Evolutionary conservation across 2,329 filamentous ascomycete genomes (phyloP).

Genomic region (Blumeriella jaapii): DNA sequence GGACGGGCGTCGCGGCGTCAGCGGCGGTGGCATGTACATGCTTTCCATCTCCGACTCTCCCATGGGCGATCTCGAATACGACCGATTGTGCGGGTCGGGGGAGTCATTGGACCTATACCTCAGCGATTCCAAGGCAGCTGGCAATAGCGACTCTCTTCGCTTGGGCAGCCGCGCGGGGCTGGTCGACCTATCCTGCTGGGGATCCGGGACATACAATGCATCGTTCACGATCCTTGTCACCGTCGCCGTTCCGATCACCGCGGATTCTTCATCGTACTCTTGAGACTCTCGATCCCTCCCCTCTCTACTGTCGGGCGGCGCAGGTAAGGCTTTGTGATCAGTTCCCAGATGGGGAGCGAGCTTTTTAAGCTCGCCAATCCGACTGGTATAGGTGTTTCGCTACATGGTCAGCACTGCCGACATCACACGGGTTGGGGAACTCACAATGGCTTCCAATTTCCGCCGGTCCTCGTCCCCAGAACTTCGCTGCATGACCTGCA

Average conservation of each 20-base stretch:
- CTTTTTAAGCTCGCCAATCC: constrained; percentile 76
- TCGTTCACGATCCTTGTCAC: constrained; percentile 39
- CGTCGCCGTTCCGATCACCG: constrained; percentile 40
- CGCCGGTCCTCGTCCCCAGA: constrained; percentile 75
- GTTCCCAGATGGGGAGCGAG: constrained; percentile 45
- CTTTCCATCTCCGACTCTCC: constrained; percentile 39
- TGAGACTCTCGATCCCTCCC: constrained; percentile 40
- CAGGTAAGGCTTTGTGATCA: constrained; percentile 67
- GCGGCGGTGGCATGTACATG: constrained; percentile 56
- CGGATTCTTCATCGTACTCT: constrained; percentile 32
- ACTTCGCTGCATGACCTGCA: constrained; percentile 78
- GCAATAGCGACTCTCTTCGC: constrained; percentile 27
- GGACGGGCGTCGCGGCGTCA: constrained; percentile 51
- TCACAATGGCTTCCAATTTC: constrained; percentile 88
- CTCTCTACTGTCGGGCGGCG: constrained; percentile 53
- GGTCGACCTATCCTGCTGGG: constrained; percentile 17
- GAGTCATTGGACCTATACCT: constrained; percentile 24
- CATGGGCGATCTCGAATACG: constrained; percentile 41
- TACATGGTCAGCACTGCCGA: constrained; percentile 29
- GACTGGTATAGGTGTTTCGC: constrained; percentile 81
- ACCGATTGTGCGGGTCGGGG: constrained; percentile 33
- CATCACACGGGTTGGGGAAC: constrained; percentile 27
- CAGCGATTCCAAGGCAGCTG: constrained; percentile 21
- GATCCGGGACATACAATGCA: constrained; percentile 17
- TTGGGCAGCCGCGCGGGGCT: constrained; percentile 22